phyloP scores from a whole-genome alignment of 1,284 basidiomycete genomes.

The Apiotrichum gracile region DNA sequence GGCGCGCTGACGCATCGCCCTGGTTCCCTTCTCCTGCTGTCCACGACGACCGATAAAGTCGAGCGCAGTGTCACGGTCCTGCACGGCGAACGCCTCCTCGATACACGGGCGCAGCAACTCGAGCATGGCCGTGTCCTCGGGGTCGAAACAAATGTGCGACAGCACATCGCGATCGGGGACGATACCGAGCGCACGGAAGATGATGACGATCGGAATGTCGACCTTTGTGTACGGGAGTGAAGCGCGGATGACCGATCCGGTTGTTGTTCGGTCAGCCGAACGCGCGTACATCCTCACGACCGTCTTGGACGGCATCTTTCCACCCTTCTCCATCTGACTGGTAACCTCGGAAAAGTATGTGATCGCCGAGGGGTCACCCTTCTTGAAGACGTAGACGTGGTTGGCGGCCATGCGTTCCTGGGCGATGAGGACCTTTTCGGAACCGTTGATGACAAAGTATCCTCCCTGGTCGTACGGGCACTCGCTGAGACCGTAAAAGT shows the following conservation, averaged over 20 bases:
- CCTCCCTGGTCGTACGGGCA: conserved; percentile 96
- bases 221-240: conserved; percentile 97
- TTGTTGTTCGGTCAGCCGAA: conserved; percentile 47
- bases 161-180: conserved; percentile 97
- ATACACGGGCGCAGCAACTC: conserved; percentile 99
- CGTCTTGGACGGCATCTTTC: conserved; percentile 97
- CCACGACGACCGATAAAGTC: conserved; percentile 99
- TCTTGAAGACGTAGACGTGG: conserved; percentile 98
- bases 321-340: conserved; percentile 95
- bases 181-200: conserved; percentile 95
- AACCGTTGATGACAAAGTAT: conserved; percentile 99
- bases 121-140: conserved; percentile 89
- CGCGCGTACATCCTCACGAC: conserved; percentile 96
- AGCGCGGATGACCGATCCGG: conserved; percentile 92
- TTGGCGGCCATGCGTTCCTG: conserved; percentile 99
- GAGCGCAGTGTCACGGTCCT: conserved; percentile 83
- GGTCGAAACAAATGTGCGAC: conserved; percentile 97
- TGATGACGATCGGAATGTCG: conserved; percentile 98
- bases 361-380: conserved; percentile 92
- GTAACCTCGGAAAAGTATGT: conserved; percentile 96
- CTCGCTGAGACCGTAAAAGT: conserved; percentile 87
- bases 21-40: conserved; percentile 85
- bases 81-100: conserved; percentile 96
- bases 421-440: conserved; percentile 98
- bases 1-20: conserved; percentile 87